Evolutionary conservation across 495 filamentous ascomycete species (phyloP).

Genomic region (Glutinoglossum americanum): DNA sequence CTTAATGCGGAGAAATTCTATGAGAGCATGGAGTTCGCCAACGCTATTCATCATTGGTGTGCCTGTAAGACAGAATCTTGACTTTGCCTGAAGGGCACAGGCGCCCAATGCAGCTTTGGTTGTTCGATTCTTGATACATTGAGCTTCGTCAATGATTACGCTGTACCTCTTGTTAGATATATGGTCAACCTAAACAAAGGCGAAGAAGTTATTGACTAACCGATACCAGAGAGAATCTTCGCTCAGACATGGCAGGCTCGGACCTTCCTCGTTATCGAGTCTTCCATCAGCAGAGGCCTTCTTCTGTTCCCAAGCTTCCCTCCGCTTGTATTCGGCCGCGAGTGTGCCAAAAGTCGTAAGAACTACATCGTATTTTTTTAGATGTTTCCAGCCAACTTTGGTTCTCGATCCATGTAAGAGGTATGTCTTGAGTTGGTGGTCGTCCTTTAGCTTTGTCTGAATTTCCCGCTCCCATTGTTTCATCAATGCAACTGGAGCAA

Average conservation of each 20-base stretch:
- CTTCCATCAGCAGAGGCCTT: constrained; percentile 11
- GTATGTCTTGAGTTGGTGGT: constrained; percentile 37
- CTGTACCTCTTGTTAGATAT: constrained; percentile 16
- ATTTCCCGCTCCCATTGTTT: constrained; percentile 87
- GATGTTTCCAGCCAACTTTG: constrained; percentile 31
- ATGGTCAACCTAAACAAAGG: neutral
- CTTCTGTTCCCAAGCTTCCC: constrained; percentile 22
- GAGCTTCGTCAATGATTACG: constrained; percentile 81
- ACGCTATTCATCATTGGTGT: constrained; percentile 90
- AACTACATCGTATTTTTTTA: constrained; percentile 60
- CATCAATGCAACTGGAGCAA: constrained; percentile 70
- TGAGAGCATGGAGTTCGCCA: constrained; percentile 59
- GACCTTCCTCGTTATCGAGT: constrained; percentile 11
- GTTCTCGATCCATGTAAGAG: constrained; percentile 43
- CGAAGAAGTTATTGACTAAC: neutral
- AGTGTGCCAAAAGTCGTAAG: constrained; percentile 80
- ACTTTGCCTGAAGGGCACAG: constrained; percentile 34
- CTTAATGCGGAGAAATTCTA: constrained; percentile 60
- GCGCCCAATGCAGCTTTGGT: constrained; percentile 45
- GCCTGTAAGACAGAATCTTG: constrained; percentile 73
- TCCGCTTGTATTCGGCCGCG: constrained; percentile 41
- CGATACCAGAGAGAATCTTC: constrained; percentile 45
- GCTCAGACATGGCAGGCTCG: constrained; percentile 36
- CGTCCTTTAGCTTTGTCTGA: constrained; percentile 35
- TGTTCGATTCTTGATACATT: constrained; percentile 73